phyloP scores from a whole-genome alignment of 2,329 filamentous ascomycete species.

The Cryoendolithus antarcticus region DNA sequence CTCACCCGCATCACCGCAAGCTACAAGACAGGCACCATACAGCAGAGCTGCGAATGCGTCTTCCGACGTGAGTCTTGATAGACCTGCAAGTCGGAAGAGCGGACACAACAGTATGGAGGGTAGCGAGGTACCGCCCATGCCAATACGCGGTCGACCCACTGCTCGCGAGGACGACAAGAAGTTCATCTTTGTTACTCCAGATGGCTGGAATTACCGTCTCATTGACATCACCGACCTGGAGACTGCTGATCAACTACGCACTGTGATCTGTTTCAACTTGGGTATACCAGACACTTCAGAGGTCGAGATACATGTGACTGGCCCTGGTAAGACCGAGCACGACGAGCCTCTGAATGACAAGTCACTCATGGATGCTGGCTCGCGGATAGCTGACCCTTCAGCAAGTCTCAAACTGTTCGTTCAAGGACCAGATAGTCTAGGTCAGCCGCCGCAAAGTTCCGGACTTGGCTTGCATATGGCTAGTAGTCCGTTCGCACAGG shows the following conservation, averaged over 20 bases:
- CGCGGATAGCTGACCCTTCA: constrained; percentile 57
- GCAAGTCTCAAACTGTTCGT: constrained; percentile 78
- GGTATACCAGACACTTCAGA: constrained; percentile 58
- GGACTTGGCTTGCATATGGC: background rate
- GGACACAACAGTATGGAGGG: constrained; percentile 42
- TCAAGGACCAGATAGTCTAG: constrained; percentile 24
- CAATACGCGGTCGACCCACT: constrained; percentile 28
- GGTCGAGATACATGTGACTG: constrained; percentile 66
- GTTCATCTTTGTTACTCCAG: constrained; percentile 72
- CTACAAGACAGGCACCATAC: constrained; percentile 36
- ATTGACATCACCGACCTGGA: constrained; percentile 80
- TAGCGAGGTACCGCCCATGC: constrained; percentile 10
- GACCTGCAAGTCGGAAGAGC: constrained; percentile 45
- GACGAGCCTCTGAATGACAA: constrained; percentile 70
- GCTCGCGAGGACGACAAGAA: constrained; percentile 43
- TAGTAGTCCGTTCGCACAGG: constrained; percentile 16
- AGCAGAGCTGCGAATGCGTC: constrained; percentile 19
- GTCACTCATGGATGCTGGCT: constrained; percentile 57
- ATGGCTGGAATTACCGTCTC: constrained; percentile 88
- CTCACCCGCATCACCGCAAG: constrained; percentile 65
- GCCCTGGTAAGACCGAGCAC: constrained; percentile 73
- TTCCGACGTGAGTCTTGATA: constrained; percentile 50
- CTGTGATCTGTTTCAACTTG: constrained; percentile 65
- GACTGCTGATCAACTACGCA: constrained; percentile 58
- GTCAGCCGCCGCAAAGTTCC: constrained; percentile 8